These are phyloP conservation scores for Fusarium sp. DNA, from an alignment of 2,329 filamentous ascomycete genomes.

Conservation along the genomic window DNA sequence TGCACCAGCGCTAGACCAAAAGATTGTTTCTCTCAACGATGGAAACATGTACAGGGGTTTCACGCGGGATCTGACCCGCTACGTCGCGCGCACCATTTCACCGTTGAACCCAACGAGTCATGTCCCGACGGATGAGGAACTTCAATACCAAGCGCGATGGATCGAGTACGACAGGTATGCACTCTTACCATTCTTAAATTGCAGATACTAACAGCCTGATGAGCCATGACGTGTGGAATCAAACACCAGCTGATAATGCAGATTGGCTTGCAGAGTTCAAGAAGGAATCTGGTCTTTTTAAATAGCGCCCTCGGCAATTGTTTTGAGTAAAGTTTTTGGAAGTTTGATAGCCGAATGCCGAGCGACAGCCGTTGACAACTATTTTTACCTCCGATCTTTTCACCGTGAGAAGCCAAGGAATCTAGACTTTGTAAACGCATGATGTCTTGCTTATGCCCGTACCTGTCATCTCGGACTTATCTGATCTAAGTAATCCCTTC, in stretches of 20 bases:
- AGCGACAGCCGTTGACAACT: neutral
- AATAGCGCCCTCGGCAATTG: neutral
- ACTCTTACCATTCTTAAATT: accelerated
- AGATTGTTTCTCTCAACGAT: constrained; percentile 7
- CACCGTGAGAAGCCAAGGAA: neutral
- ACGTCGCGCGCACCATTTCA: constrained; percentile 45
- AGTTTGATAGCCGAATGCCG: neutral
- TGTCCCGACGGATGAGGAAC: constrained; percentile 51
- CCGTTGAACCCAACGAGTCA: constrained; percentile 46
- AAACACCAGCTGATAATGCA: constrained; percentile 17
- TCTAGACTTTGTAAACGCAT: neutral
- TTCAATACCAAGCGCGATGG: constrained; percentile 49
- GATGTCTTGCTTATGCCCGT: neutral
- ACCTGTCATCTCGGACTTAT: neutral
- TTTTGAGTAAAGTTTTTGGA: too few relatives aligned
- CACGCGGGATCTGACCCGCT: constrained; percentile 38
- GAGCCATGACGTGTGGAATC: constrained; percentile 16
- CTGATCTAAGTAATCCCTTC: neutral
- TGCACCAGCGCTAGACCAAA: neutral
- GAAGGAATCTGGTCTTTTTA: neutral
- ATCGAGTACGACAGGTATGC: constrained; percentile 48
- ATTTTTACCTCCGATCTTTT: too few relatives aligned
- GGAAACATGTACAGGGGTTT: constrained; percentile 22
- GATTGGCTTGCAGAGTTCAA: constrained; percentile 20
- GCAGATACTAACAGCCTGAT: too few relatives aligned